Percentiles rank a stretch among this genome's conserved stretches.
phyloP scores from a whole-genome alignment of 73 alveolate species.

The Effrenium voratum region DNA sequence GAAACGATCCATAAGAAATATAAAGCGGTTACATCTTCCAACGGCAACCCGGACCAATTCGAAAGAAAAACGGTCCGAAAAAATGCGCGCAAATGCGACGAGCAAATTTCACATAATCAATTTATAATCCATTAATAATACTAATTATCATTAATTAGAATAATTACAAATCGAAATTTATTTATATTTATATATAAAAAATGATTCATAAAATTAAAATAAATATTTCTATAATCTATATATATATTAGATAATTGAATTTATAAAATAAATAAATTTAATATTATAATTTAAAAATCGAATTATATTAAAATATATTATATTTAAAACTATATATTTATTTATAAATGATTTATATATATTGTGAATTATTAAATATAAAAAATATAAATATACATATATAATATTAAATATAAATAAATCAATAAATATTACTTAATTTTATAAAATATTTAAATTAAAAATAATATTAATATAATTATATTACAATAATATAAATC shows the following conservation, averaged over 20 bases:
- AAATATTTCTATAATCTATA: background rate
- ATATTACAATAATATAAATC: background rate
- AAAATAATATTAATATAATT: background rate
- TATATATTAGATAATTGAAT: background rate
- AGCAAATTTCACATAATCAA: no score
- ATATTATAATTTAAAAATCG: background rate
- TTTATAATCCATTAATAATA: no score
- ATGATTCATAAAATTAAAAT: background rate
- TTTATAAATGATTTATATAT: background rate
- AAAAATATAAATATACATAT: background rate
- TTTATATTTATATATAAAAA: background rate
- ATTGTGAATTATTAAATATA: background rate
- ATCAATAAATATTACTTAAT: background rate
- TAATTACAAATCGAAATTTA: background rate
- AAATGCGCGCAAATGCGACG: no score
- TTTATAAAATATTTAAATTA: background rate
- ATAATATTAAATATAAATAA: background rate
- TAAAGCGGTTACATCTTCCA: no score
- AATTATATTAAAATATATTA: background rate
- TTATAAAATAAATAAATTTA: background rate
- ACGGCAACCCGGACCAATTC: no score
- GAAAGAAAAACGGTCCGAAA: no score
- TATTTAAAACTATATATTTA: background rate
- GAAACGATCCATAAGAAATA: no score
- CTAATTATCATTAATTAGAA: background rate